Conservation (phyloP, 495 filamentous ascomycete genomes). For the Xylaria sp. region DNA sequence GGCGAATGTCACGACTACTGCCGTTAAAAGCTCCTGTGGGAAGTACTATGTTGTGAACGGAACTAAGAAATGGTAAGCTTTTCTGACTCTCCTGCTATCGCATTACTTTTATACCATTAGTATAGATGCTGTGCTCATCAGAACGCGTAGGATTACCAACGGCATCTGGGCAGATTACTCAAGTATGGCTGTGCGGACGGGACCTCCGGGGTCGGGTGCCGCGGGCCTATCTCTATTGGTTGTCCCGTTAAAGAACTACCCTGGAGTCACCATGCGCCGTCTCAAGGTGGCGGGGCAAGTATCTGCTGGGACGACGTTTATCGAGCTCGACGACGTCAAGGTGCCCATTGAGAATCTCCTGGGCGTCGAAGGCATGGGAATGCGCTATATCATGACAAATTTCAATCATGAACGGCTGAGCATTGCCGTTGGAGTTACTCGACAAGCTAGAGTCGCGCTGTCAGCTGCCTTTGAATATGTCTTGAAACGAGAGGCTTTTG, state of each 20-base stretch:
- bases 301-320: conserved; percentile 74
- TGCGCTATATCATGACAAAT: conserved; percentile 82
- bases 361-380: conserved; percentile 72
- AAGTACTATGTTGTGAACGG: conserved; percentile 76
- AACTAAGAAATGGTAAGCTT: conserved; percentile 73
- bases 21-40: conserved; percentile 60
- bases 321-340: conserved; percentile 75
- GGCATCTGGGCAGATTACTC: conserved; percentile 77
- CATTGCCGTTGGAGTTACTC: conserved; percentile 67
- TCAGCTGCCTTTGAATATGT: conserved; percentile 70
- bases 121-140: background rate
- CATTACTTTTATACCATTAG: background rate
- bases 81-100: background rate
- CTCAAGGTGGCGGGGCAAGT: conserved; percentile 66
- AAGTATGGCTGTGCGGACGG: conserved; percentile 79
- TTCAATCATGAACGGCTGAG: conserved; percentile 82
- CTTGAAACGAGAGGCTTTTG: conserved; percentile 76
- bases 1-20: conserved; percentile 71
- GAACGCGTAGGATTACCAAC: conserved; percentile 68
- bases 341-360: conserved; percentile 74
- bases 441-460: conserved; percentile 69
- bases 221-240: conserved; percentile 69
- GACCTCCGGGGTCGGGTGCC: conserved; percentile 63
- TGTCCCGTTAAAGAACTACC: conserved; percentile 67
- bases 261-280: conserved; percentile 70